Evolutionary conservation across 2,329 filamentous ascomycete genomes (phyloP), one percentile per base, ranked within the genome.

Genomic region (Stachybotrys elegans): DNA sequence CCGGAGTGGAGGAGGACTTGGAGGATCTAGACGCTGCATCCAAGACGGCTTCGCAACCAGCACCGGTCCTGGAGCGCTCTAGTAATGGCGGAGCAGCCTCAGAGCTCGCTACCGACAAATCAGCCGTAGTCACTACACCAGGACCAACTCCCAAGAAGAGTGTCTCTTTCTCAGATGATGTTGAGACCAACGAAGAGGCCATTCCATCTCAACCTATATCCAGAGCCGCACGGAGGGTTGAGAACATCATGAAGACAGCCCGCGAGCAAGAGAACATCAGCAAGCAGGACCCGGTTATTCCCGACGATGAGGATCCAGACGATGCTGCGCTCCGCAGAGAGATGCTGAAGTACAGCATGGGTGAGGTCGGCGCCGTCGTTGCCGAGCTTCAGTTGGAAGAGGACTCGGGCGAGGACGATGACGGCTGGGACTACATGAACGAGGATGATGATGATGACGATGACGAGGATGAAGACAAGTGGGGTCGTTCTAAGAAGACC

Each of bases 291-390:
- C 60, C 67, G 2, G 68, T 89, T 12, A 76, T 86, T 13, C 86
- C 89, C 2, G 75, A 83, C 1, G 77, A 86, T 42, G 93, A 98
- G 55, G 80, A 84, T 0, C 72, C 78, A 12, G 90, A 95, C 51
- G 92, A 96, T 50, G 86, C 89, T 4, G 77, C 77, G 23, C 65
- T 95, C 20, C 83, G 93, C 6, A 80, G 84, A 45, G 84, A 96
- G 57, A 97, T 98, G 91, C 74, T 97, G 7, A 78, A 87, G 50
- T 98, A 97, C 59, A 84, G 88, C 48, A 75, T 95, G 65, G 84
- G 85, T 36, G 92, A 97, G 62, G 84, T 98, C 45, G 89, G 90
- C 4, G 82, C 88, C 29, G 87, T 98, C 3, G 93, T 98, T 14
- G 93, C 93, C 14, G 90, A 97, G 66, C 77, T 98, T 37, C 81